Evolutionary conservation across 345 rosid genomes (phyloP).

Genomic region (Cardiospermum halicacabum): DNA sequence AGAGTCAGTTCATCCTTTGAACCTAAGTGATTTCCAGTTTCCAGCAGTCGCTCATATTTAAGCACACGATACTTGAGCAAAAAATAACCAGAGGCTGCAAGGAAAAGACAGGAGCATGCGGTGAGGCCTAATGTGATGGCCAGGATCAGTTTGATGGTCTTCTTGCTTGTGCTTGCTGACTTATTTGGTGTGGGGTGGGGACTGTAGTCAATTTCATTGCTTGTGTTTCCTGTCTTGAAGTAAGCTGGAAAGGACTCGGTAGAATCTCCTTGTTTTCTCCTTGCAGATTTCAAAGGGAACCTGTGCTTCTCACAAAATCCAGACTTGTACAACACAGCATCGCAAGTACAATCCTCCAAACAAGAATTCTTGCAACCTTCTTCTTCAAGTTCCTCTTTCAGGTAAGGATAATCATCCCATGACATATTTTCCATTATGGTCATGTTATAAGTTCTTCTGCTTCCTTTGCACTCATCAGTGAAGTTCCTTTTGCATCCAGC

Average conservation of each 20-base stretch:
- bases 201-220: no score
- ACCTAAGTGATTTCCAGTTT: not conserved
- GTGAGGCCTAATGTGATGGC: no score
- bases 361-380: constrained; percentile 1
- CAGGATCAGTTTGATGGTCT: no score
- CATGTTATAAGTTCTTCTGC: not conserved
- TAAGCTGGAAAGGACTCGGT: no score
- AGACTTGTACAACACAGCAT: not conserved
- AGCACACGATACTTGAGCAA: not conserved
- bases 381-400: not conserved
- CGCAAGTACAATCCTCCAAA: not conserved
- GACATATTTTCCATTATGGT: not conserved
- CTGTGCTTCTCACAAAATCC: not conserved
- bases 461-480: not conserved
- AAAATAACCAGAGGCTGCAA: not conserved
- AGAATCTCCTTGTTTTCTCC: no score
- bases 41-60: not conserved
- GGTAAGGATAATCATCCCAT: not conserved
- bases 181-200: no score
- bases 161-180: no score
- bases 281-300: not conserved
- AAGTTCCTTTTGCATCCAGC: not conserved
- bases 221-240: no score
- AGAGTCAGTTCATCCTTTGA: not conserved
- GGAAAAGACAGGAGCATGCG: no score